phyloP scores from a whole-genome alignment of 768 basidiomycete genomes.

The Tricholoma bakamatsutake region DNA sequence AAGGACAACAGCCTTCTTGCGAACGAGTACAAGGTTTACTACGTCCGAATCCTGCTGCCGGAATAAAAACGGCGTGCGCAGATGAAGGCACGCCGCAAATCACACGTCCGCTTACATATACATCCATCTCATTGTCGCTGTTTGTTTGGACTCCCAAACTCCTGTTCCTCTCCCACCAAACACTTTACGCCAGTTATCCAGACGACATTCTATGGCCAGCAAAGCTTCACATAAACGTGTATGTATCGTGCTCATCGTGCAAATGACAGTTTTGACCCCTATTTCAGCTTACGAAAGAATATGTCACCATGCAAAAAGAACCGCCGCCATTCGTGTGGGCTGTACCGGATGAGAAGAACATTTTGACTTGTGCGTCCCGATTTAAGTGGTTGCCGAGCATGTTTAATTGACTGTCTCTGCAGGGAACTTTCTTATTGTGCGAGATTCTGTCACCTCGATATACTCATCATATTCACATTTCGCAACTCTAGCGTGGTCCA shows the following conservation, averaged over 20 bases:
- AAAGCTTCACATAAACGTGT: constrained; percentile 87
- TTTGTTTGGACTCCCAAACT: constrained; percentile 12
- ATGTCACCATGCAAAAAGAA: constrained; percentile 83
- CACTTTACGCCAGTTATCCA: constrained; percentile 8
- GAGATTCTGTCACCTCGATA: constrained; percentile 19
- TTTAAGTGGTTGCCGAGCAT: not conserved
- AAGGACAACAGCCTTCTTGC: not conserved
- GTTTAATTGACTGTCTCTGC: not conserved
- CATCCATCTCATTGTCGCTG: not conserved
- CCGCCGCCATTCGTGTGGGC: constrained; percentile 98
- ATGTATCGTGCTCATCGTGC: constrained; percentile 11
- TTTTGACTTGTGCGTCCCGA: constrained; percentile 74
- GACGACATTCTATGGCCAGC: constrained; percentile 54
- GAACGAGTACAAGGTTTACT: not conserved
- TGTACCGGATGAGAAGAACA: constrained; percentile 95
- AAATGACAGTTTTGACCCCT: constrained; percentile 1
- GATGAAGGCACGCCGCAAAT: not conserved
- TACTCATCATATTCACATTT: constrained; percentile 9
- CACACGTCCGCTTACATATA: not conserved
- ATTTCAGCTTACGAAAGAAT: constrained; percentile 79
- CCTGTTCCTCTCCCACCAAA: constrained; percentile 9
- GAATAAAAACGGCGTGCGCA: not conserved
- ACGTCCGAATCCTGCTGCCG: too few relatives aligned
- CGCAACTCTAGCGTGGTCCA: constrained; percentile 69
- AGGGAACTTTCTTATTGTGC: constrained; percentile 96